Evolutionary conservation across 192 early-diverging fungal species (phyloP).

Genomic region (Coemansia sp.): DNA sequence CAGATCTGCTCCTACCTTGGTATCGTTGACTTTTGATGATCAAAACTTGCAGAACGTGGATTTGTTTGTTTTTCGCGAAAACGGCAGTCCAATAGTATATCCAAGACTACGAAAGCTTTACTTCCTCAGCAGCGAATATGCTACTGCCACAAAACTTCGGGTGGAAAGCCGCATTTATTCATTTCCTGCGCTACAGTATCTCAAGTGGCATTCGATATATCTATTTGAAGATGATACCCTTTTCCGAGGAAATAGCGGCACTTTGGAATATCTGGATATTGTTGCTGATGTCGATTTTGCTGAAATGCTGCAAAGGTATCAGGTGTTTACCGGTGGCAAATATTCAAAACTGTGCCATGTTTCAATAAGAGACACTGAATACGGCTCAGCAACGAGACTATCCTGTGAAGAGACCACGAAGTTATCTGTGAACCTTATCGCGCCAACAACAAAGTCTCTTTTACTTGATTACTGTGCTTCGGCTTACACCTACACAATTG

Average conservation of each 20-base stretch:
- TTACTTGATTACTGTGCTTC: no score
- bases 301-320: background rate
- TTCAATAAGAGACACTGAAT: background rate
- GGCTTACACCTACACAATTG: no score
- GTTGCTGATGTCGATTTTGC: slow-evolving; percentile 12
- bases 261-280: slow-evolving; percentile 17
- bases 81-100: background rate
- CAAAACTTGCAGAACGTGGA: background rate
- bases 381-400: no score
- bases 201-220: background rate
- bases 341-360: background rate
- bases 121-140: no score
- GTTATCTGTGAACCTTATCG: no score
- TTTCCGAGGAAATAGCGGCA: slow-evolving; percentile 7
- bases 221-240: background rate
- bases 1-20: background rate
- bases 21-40: background rate
- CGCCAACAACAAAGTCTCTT: no score
- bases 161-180: no score
- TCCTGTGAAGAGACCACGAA: no score
- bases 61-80: background rate
- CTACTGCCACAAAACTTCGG: no score
- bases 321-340: background rate
- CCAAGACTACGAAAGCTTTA: background rate
- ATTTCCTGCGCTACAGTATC: no score